A percentile compares a stretch with the other conserved stretches of the same genome.
Conservation (phyloP, 495 filamentous ascomycete species). For the Podospora conica region DNA sequence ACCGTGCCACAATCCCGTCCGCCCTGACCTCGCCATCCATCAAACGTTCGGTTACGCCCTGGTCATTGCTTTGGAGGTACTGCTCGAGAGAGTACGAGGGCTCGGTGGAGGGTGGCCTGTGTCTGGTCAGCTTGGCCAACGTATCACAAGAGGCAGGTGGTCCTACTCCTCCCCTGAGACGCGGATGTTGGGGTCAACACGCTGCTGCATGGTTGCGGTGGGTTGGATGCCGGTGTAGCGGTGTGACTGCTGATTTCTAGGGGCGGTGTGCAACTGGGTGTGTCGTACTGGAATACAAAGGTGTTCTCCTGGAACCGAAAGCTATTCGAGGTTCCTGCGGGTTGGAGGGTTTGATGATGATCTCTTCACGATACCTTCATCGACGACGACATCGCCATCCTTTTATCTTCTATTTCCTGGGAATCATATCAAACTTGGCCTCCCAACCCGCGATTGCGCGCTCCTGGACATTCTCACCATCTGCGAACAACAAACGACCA, state of each 20-base stretch:
- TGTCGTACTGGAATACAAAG: background rate
- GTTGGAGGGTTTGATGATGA: background rate
- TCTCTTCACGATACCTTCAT: background rate
- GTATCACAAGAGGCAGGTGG: background rate
- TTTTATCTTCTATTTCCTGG: background rate
- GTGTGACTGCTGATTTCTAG: background rate
- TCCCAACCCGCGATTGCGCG: background rate
- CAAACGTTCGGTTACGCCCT: slow-evolving; percentile 17
- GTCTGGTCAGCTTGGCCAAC: background rate
- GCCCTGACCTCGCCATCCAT: slow-evolving; percentile 2
- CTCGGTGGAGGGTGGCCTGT: background rate
- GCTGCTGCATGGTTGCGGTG: background rate
- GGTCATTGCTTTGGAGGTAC: slow-evolving; percentile 14
- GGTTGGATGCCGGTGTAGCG: background rate
- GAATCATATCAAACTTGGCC: background rate
- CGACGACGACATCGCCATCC: background rate
- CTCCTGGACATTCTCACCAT: background rate
- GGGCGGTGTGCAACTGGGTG: background rate
- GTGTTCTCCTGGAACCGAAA: background rate
- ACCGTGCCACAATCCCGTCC: slow-evolving; percentile 1
- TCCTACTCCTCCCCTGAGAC: slow-evolving; percentile 22
- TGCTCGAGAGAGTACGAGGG: slow-evolving; percentile 11
- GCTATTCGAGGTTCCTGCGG: background rate
- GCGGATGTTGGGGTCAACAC: background rate
- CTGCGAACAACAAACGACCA: background rate